Conservation (phyloP, 352 stramenopile species). For the Pythium oligandrum region DNA sequence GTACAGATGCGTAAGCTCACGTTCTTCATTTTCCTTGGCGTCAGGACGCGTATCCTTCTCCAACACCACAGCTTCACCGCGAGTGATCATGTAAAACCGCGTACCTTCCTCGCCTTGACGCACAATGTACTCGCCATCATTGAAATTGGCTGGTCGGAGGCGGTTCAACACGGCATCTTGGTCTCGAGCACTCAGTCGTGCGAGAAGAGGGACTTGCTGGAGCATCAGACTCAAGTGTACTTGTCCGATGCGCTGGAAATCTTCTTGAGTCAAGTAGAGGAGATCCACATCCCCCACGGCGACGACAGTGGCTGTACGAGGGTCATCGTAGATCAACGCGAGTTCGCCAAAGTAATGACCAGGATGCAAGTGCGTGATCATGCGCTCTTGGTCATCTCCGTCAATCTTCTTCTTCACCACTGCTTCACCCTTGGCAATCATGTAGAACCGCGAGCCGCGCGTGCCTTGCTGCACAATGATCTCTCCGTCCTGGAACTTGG, state of each 20-base stretch:
- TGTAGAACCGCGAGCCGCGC: constrained; percentile 83
- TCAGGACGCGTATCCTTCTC: constrained; percentile 44
- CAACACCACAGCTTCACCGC: constrained; percentile 77
- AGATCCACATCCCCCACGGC: constrained; percentile 77
- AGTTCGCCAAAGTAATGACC: constrained; percentile 93
- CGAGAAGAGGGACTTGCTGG: constrained; percentile 78
- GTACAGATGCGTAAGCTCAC: constrained; percentile 80
- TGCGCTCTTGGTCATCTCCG: constrained; percentile 58
- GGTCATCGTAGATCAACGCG: constrained; percentile 90
- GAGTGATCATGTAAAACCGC: constrained; percentile 89
- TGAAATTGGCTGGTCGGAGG: constrained; percentile 80
- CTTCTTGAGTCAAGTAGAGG: constrained; percentile 80
- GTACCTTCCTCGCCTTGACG: constrained; percentile 85
- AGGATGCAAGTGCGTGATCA: constrained; percentile 87
- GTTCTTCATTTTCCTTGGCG: constrained; percentile 26
- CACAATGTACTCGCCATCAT: constrained; percentile 85
- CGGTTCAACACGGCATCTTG: constrained; percentile 81
- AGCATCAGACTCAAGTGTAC: constrained; percentile 87
- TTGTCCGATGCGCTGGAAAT: constrained; percentile 85
- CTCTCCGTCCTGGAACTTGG: constrained; percentile 80
- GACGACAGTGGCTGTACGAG: constrained; percentile 74
- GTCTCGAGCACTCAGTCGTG: constrained; percentile 59
- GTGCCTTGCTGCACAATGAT: constrained; percentile 85
- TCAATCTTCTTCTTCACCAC: constrained; percentile 78
- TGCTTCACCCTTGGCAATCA: constrained; percentile 87